These are phyloP conservation scores for Tricholoma hemisulphureum DNA, from an alignment of 768 basidiomycete genomes.

Conservation along the genomic window DNA sequence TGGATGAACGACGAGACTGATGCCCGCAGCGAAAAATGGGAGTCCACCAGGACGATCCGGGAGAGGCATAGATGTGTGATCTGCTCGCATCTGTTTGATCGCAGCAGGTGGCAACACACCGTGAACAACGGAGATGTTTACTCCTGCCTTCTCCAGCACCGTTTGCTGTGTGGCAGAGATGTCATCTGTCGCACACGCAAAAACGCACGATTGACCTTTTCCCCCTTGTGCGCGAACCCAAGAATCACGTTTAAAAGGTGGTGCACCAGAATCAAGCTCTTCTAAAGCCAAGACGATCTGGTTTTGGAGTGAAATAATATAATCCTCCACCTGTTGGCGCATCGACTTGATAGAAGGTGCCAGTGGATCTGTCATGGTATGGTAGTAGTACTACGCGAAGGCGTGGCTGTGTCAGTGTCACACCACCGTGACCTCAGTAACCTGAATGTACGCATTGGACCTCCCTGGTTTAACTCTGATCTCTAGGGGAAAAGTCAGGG, in stretches of 20 bases:
- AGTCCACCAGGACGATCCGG: slow-evolving; percentile 60
- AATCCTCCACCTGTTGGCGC: slow-evolving; percentile 76
- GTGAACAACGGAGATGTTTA: slow-evolving; percentile 91
- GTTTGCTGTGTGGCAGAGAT: slow-evolving; percentile 31
- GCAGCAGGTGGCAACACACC: slow-evolving; percentile 85
- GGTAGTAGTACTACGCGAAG: too few species aligned
- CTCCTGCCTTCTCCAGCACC: slow-evolving; percentile 91
- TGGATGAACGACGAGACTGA: slow-evolving; percentile 93
- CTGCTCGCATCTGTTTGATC: slow-evolving; percentile 91
- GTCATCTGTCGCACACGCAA: slow-evolving; percentile 50
- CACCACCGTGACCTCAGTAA: too few species aligned
- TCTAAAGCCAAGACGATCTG: slow-evolving; percentile 78
- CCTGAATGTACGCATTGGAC: too few species aligned
- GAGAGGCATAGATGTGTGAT: slow-evolving; percentile 76
- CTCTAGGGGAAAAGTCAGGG: slow-evolving; percentile 93
- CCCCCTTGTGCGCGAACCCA: slow-evolving; percentile 77
- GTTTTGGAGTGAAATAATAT: slow-evolving; percentile 74
- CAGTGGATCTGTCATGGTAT: slow-evolving; percentile 16
- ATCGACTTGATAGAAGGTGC: slow-evolving; percentile 48
- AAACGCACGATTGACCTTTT: slow-evolving; percentile 79
- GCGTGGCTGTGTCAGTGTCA: too few species aligned
- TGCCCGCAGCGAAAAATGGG: slow-evolving; percentile 91
- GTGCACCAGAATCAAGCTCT: slow-evolving; percentile 67
- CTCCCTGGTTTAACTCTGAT: slow-evolving; percentile 65
- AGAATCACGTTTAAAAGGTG: slow-evolving; percentile 76